These are phyloP conservation scores for Populus euphratica DNA, from an alignment of 345 rosid species.

Conservation along the genomic window DNA sequence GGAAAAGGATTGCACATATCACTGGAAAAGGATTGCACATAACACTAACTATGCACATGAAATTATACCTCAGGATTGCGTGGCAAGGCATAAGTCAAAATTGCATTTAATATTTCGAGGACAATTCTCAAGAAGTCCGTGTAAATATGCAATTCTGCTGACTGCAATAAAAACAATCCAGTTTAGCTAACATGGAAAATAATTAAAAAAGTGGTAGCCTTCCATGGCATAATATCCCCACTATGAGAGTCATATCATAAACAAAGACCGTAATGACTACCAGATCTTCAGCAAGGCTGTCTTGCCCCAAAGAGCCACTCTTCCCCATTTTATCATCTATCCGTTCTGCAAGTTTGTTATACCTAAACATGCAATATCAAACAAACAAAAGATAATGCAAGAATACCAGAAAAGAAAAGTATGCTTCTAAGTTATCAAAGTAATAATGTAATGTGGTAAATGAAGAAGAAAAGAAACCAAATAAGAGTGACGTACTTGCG, in stretches of 20 bases:
- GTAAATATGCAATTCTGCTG: conserved; percentile 90
- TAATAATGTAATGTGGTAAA: conserved; percentile 1
- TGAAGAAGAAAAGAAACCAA: conserved; percentile 6
- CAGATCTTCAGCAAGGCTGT: conserved; percentile 65
- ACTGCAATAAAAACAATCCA: conserved; percentile 39
- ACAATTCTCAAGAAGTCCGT: conserved; percentile 95
- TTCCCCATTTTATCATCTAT: conserved; percentile 56
- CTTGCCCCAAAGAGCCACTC: conserved; percentile 45
- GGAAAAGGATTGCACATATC: not conserved
- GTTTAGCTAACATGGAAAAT: conserved; percentile 13
- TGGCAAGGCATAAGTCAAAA: conserved; percentile 88
- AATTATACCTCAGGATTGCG: conserved; percentile 86
- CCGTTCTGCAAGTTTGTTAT: conserved; percentile 76
- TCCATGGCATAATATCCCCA: not conserved
- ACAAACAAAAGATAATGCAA: conserved; percentile 1
- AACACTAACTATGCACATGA: not conserved
- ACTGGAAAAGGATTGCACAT: not conserved
- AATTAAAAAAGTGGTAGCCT: not conserved
- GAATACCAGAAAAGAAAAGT: not conserved
- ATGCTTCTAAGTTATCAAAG: conserved; percentile 2
- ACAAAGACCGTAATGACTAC: conserved; percentile 36
- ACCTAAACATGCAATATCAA: conserved; percentile 44
- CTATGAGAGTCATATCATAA: not conserved
- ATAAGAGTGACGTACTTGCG: conserved; percentile 60
- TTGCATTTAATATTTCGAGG: conserved; percentile 88